A percentile compares a stretch with the other conserved stretches of the same genome.
Evolutionary conservation across 306 rosid genomes (phyloP).

Genomic region (Boehmeria nivea): DNA sequence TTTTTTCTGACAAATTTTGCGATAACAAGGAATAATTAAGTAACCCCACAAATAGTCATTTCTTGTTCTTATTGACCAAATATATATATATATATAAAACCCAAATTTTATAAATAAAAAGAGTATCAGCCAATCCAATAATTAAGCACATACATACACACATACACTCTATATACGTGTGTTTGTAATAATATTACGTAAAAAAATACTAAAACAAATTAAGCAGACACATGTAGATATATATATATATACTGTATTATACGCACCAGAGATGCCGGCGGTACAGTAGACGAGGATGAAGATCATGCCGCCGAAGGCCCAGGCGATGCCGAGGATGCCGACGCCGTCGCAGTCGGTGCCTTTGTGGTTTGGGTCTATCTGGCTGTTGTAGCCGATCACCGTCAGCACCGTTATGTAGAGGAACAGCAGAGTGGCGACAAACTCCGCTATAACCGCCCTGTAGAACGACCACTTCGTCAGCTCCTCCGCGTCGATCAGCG

Average conservation of each 20-base stretch:
- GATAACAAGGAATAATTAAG: too few species aligned
- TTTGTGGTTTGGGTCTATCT: not conserved
- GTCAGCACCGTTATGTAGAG: slow-evolving; percentile 82
- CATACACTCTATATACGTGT: too few species aligned
- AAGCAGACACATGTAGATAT: not conserved
- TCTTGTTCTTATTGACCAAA: too few species aligned
- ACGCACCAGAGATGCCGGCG: slow-evolving; percentile 88
- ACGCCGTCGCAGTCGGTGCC: slow-evolving; percentile 60
- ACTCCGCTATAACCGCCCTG: slow-evolving; percentile 83
- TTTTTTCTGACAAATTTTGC: too few species aligned
- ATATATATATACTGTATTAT: not conserved
- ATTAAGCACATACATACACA: too few species aligned
- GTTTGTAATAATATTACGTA: too few species aligned
- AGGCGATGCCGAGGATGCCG: slow-evolving; percentile 83
- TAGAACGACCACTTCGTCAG: slow-evolving; percentile 72
- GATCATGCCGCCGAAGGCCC: slow-evolving; percentile 99
- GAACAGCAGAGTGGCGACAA: slow-evolving; percentile 86
- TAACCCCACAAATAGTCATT: too few species aligned
- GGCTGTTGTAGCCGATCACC: slow-evolving; percentile 66
- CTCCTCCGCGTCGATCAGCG: slow-evolving; percentile 55
- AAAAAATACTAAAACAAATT: not conserved
- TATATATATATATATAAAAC: too few species aligned
- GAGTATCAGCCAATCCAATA: too few species aligned
- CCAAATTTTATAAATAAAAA: too few species aligned
- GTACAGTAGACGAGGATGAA: slow-evolving; percentile 98